Evolutionary conservation across 148 eudicot genomes (phyloP).

Genomic region (Rhododendron kiyosumense): DNA sequence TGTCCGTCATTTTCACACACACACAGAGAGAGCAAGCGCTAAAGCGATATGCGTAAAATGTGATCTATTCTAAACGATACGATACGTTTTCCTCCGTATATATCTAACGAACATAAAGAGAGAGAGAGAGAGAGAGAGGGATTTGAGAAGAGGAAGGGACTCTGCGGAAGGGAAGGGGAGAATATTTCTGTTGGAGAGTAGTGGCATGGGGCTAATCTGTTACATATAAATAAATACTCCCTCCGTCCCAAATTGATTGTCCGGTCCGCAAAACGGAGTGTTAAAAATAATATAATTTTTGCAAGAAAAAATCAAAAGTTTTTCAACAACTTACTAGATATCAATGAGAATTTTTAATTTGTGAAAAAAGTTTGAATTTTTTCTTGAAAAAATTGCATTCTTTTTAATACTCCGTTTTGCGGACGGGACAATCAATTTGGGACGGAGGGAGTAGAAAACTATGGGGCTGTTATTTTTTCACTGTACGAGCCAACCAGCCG

Average conservation of each 20-base stretch:
- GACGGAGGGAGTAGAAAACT: too few relatives aligned
- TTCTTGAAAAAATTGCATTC: too few relatives aligned
- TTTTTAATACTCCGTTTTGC: too few relatives aligned
- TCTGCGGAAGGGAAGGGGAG: neutral
- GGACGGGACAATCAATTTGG: too few relatives aligned
- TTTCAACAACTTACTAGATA: too few relatives aligned
- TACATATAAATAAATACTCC: too few relatives aligned
- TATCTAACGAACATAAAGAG: neutral
- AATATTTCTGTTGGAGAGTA: neutral
- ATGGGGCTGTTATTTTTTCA: slow-evolving; percentile 7
- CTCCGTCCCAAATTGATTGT: too few relatives aligned
- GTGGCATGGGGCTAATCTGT: neutral
- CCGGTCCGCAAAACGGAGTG: too few relatives aligned
- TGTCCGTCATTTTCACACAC: slow-evolving; percentile 48
- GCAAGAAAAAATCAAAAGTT: too few relatives aligned
- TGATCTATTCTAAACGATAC: neutral
- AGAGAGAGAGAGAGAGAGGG: neutral
- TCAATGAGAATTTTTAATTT: too few relatives aligned
- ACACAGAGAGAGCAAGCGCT: neutral
- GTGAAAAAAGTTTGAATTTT: too few relatives aligned
- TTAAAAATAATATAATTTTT: too few relatives aligned
- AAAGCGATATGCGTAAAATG: neutral
- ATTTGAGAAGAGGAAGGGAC: neutral
- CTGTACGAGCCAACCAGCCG: neutral
- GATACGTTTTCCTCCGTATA: neutral